Base-by-base conservation (phyloP, 139 green algal genomes). In the Tetradesmus obliquus region DNA sequence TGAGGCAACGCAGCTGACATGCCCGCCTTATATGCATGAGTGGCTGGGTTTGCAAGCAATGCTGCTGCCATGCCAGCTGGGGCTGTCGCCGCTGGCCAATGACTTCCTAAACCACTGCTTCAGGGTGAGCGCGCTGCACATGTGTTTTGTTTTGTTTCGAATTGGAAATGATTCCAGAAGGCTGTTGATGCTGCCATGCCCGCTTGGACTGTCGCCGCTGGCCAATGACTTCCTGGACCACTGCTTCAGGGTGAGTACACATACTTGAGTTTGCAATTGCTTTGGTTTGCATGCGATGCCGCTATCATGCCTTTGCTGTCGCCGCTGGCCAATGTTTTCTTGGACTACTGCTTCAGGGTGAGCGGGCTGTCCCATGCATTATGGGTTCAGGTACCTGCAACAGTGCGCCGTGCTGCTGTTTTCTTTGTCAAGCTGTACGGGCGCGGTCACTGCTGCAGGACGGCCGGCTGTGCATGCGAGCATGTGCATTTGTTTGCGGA, bases 61-160 rank as follows among this genome's bases (percentile, higher is more conserved):
- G 20, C 22, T 51, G 20, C 98, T 98, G 12, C 92, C 96, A 7
- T 94, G 97, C 8, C 96, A 97, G 4, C 86, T 93, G 22, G 80
- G 92, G 79, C 93, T 99, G 2, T 95, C 87, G 9, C 55, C 89
- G 1, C 95, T 97, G 24, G 96, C 94, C 19, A 93, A 92, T 12
- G 96, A 99, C 90, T 99, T 99, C 92, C 92, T 99, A 80, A 86
- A 95, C 86, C 17, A 57, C 15, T 96, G 94, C 91, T 93, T 96
- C 82, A 91, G 90, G 91, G 81, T 91, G 71, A 5, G 85, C 13
- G 60, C 13, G 3, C 2, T 57, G 57, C 45, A 55, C 7, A 3
- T 55, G 60, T 2, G 4, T 22, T 53, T 79, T 79, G 74, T 51
- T 51, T 10, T 82, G 74, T 6, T 19, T 51, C 6, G 6, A 80